Base-by-base conservation (phyloP, 164 flowering plant genomes). In the Malania oleifera region DNA sequence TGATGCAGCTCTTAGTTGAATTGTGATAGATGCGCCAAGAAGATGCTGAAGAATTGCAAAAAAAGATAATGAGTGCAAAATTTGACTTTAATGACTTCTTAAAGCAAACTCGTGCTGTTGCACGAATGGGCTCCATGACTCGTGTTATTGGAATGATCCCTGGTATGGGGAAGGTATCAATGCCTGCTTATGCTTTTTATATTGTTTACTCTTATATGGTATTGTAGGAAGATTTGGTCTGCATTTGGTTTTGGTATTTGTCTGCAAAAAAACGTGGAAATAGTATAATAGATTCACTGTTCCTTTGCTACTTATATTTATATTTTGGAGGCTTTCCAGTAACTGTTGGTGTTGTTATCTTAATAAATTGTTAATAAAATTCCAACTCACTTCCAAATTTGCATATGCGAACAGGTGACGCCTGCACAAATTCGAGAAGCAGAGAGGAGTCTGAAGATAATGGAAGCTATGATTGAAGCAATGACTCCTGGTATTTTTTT, bases 131-230 rank as follows among this genome's bases (percentile, higher is more conserved):
- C 69, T 86, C 98, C 48, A 77, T 93, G 91, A 77, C 80, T 51
- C 91, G 92, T 65, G 91, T 93, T 54, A 59, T 89, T 72, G 98
- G 98, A 61, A 93, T 93, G 98, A 89, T 93, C 59, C 98, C 98
- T 14, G 98, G 98, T 61, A 93, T 93, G 98, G 85, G 79, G 28
- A 92, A 87, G 96, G 98, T 91, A 80, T 55, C 54, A 26, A 20
- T 60, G 18, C 52, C 43, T 45, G 22, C 6, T 31, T 45, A 35
- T 57, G 25, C 10, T 8, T 56, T 23, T 43, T 7, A 39, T 19
- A 25, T 22, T 55, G 23, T 35, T 31, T 50, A 52, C 24, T n/a
- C n/a, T n/a, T n/a, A n/a, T n/a, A n/a, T n/a, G n/a, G n/a, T n/a
- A n/a, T n/a, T n/a, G n/a, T n/a, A n/a, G n/a, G n/a, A n/a, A n/a